Evolutionary conservation across 768 basidiomycete genomes (phyloP).

Genomic region (Heimioporus sp.): DNA sequence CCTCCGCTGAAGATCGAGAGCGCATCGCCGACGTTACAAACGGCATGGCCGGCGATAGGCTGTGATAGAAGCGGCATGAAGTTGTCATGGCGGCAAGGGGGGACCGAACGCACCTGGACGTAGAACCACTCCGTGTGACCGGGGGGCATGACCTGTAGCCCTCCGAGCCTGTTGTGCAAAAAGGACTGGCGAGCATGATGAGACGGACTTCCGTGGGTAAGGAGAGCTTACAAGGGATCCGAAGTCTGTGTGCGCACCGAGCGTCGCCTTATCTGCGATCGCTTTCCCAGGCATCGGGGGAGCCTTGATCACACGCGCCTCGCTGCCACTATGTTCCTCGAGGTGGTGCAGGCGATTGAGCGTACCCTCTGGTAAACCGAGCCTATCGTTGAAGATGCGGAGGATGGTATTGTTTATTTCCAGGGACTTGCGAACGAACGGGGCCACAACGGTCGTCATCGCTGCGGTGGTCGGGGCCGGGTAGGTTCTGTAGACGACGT

Average conservation of each 20-base stretch:
- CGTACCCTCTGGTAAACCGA: constrained; percentile 51
- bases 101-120: constrained; percentile 44
- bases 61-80: constrained; percentile 2
- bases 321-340: constrained; percentile 53
- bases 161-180: constrained; percentile 68
- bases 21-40: constrained; percentile 65
- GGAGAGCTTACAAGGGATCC: constrained; percentile 55
- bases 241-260: constrained; percentile 74
- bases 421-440: constrained; percentile 58
- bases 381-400: constrained; percentile 52
- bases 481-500: constrained; percentile 52
- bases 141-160: constrained; percentile 65
- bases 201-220: neutral
- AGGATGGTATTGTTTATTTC: constrained; percentile 54
- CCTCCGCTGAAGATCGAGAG: constrained; percentile 62
- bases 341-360: constrained; percentile 42
- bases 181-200: constrained; percentile 44
- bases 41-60: constrained; percentile 55
- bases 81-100: neutral
- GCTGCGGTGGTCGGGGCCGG: constrained; percentile 48
- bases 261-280: constrained; percentile 34
- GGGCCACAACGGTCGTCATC: constrained; percentile 49
- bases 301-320: constrained; percentile 53
- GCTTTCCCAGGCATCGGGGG: constrained; percentile 35
- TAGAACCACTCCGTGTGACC: constrained; percentile 66